Evolutionary conservation across 78 protist species (phyloP).

Genomic region (Speleostelium caveatum): DNA sequence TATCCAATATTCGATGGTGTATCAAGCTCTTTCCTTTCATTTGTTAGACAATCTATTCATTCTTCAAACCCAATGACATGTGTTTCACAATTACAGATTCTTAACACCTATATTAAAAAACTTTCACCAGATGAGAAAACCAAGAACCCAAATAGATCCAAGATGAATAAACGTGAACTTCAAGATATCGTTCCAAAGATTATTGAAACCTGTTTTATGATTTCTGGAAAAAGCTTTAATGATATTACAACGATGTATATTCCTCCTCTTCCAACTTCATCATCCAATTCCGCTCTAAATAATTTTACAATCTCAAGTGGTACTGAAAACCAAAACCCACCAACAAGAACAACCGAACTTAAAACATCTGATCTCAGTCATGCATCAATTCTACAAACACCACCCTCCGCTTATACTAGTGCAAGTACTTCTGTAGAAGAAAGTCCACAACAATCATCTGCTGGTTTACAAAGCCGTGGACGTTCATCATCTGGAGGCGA

Average conservation of each 20-base stretch:
- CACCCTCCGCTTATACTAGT: constrained; percentile 45
- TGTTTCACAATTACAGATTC: constrained; percentile 49
- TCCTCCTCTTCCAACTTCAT: constrained; percentile 6
- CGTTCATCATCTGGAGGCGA: constrained; percentile 34
- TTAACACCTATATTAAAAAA: constrained; percentile 43
- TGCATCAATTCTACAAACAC: constrained; percentile 28
- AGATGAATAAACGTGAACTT: constrained; percentile 50
- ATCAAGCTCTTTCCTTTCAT: constrained; percentile 13
- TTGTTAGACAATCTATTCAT: constrained; percentile 35
- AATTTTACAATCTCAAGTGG: not conserved
- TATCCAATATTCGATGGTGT: constrained; percentile 49
- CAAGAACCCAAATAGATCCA: constrained; percentile 14
- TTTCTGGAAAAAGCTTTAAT: constrained; percentile 68
- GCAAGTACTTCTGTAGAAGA: constrained; percentile 23
- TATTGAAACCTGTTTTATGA: constrained; percentile 73
- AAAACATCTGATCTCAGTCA: constrained; percentile 19
- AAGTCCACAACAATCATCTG: not conserved
- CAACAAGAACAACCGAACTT: not conserved
- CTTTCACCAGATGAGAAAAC: constrained; percentile 25
- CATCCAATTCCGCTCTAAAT: not conserved
- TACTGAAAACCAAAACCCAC: not conserved
- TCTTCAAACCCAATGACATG: constrained; percentile 62
- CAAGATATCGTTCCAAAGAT: constrained; percentile 78
- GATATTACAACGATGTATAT: constrained; percentile 67
- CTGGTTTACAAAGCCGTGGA: not conserved